These are phyloP conservation scores for Neospora caninum DNA, from an alignment of 169 alveolate genomes.

Conservation along the genomic window DNA sequence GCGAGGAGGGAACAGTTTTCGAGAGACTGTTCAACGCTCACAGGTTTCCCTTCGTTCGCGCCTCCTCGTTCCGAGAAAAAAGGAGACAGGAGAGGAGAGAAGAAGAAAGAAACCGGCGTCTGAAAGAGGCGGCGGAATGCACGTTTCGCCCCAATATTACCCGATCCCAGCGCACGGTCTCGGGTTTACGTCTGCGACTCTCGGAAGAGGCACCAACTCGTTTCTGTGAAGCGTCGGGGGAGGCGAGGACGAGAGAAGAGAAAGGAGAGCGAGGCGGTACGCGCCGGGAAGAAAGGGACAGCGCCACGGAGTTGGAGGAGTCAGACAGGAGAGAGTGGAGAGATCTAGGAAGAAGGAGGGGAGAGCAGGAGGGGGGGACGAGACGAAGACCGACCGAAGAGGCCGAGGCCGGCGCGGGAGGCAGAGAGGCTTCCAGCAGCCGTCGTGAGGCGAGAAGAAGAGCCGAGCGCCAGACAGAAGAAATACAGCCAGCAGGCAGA, in stretches of 20 bases:
- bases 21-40: background rate
- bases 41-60: background rate
- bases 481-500: too few species aligned
- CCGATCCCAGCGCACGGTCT: background rate
- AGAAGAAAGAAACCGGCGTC: background rate
- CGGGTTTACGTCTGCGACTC: background rate
- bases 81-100: background rate
- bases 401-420: too few species aligned
- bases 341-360: too few species aligned
- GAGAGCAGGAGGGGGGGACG: too few species aligned
- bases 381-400: too few species aligned
- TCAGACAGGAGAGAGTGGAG: too few species aligned
- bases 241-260: background rate
- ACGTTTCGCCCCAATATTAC: constrained; percentile 11
- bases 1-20: background rate
- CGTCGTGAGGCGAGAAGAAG: too few species aligned
- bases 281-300: too few species aligned
- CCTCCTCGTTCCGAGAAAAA: background rate
- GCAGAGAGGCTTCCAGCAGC: too few species aligned
- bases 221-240: background rate
- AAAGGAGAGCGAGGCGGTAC: too few species aligned
- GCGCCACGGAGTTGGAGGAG: too few species aligned
- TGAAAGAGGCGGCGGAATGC: constrained; percentile 11
- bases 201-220: background rate
- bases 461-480: too few species aligned